These are phyloP conservation scores for Ceratobasidium sp. DNA, from an alignment of 1,284 basidiomycete species.

Conservation along the genomic window DNA sequence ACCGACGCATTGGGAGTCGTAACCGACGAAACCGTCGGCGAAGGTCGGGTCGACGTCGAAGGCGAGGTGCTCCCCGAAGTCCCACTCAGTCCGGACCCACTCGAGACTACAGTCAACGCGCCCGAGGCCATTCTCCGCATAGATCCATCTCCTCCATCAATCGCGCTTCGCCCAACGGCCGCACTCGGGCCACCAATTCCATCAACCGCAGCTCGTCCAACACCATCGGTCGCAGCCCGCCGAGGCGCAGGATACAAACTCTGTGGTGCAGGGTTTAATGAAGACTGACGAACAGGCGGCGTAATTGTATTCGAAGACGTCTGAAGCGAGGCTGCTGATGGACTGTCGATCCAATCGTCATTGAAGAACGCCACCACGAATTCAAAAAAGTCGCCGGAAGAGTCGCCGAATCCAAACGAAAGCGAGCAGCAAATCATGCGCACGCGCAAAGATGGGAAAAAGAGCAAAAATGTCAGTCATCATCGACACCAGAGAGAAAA, in stretches of 20 bases:
- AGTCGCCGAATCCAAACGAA: neutral
- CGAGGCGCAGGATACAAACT: conserved; percentile 8
- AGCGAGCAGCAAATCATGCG: neutral
- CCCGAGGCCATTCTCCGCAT: neutral
- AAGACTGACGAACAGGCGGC: neutral
- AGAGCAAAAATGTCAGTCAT: neutral
- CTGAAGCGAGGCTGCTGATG: neutral
- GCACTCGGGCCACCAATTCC: too few relatives aligned
- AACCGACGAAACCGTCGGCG: neutral
- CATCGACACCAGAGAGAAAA: neutral
- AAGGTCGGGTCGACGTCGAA: neutral
- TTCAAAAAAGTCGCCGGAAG: neutral
- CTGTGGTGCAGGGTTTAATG: neutral
- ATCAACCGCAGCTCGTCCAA: too few relatives aligned
- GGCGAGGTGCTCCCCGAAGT: neutral
- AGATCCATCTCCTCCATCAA: neutral
- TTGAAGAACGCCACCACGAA: neutral
- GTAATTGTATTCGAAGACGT: neutral
- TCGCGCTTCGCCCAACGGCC: too few relatives aligned
- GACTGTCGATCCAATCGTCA: neutral
- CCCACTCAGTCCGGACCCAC: neutral
- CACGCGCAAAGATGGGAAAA: too few relatives aligned
- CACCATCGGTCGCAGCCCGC: neutral
- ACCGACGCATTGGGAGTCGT: conserved; percentile 2
- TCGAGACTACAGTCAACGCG: neutral